Percentiles rank a stretch among this genome's conserved stretches.
Conservation (phyloP, 805 yeast species). For the Candida nitratophila region DNA sequence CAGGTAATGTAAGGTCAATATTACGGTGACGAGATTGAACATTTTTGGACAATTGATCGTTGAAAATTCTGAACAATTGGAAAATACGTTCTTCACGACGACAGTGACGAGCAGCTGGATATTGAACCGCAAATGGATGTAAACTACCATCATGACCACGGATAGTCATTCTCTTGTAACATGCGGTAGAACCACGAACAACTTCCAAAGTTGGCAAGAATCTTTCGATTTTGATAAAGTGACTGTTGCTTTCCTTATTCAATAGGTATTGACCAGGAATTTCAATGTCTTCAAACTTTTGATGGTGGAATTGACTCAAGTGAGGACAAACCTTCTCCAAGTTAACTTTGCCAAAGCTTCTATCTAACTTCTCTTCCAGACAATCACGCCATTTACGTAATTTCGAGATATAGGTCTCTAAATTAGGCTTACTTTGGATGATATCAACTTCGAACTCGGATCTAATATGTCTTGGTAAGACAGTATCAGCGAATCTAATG, state of each 20-base stretch:
- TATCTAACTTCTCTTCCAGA: conserved; percentile 83
- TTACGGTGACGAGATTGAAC: conserved; percentile 86
- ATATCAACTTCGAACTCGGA: conserved; percentile 90
- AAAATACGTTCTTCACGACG: conserved; percentile 93
- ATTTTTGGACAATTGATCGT: conserved; percentile 68
- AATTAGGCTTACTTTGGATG: conserved; percentile 76
- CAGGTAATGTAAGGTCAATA: conserved; percentile 78
- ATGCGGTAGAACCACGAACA: conserved; percentile 83
- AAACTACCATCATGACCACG: conserved; percentile 91
- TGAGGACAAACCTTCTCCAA: conserved; percentile 92
- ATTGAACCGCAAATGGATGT: conserved; percentile 93
- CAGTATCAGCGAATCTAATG: conserved; percentile 85
- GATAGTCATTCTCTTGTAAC: conserved; percentile 81
- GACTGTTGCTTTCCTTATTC: conserved; percentile 82
- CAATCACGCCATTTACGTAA: conserved; percentile 90
- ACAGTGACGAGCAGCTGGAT: conserved; percentile 96
- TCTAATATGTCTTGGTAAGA: conserved; percentile 79
- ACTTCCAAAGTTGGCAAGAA: conserved; percentile 85
- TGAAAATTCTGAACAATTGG: conserved; percentile 85
- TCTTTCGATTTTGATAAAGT: conserved; percentile 88
- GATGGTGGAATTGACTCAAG: conserved; percentile 94
- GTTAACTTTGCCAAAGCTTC: conserved; percentile 72
- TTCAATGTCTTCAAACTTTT: conserved; percentile 95
- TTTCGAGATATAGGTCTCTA: conserved; percentile 79
- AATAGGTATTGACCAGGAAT: conserved; percentile 93